Percentiles rank a stretch among this genome's conserved stretches.
Evolutionary conservation across 2,329 filamentous ascomycete genomes (phyloP).

Genomic region (Thelonectria blattea): DNA sequence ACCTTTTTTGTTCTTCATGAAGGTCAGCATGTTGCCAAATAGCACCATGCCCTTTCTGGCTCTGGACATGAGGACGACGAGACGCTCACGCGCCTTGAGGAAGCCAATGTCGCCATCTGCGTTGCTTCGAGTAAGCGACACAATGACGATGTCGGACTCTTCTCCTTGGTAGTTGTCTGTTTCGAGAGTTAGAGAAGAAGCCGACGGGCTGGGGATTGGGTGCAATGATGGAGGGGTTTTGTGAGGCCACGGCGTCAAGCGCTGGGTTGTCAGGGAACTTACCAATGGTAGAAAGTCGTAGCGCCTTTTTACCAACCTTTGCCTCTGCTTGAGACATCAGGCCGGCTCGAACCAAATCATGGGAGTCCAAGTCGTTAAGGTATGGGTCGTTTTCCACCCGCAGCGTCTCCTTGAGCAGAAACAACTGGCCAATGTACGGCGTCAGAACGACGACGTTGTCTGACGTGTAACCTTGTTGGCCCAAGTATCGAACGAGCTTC

Average conservation of each 20-base stretch:
- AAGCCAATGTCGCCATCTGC: constrained; percentile 70
- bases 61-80: constrained; percentile 74
- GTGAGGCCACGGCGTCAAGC: too few relatives aligned
- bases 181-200: background rate
- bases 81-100: constrained; percentile 66
- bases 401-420: constrained; percentile 60
- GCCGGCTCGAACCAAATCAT: constrained; percentile 65
- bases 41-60: constrained; percentile 71
- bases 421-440: constrained; percentile 74
- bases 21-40: constrained; percentile 73
- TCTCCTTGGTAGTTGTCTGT: constrained; percentile 81
- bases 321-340: constrained; percentile 60
- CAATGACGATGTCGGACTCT: constrained; percentile 75
- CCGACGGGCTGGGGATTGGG: too few relatives aligned
- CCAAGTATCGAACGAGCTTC: constrained; percentile 69
- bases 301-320: constrained; percentile 54
- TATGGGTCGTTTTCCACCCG: constrained; percentile 65
- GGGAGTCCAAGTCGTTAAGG: constrained; percentile 71
- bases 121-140: constrained; percentile 72
- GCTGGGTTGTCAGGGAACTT: constrained; percentile 34
- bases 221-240: too few relatives aligned
- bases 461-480: constrained; percentile 73
- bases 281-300: constrained; percentile 75
- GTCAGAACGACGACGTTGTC: constrained; percentile 71
- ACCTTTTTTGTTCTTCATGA: constrained; percentile 57